Evolutionary conservation across 148 eudicot species (phyloP).

Genomic region (Chenopodium quinoa): DNA sequence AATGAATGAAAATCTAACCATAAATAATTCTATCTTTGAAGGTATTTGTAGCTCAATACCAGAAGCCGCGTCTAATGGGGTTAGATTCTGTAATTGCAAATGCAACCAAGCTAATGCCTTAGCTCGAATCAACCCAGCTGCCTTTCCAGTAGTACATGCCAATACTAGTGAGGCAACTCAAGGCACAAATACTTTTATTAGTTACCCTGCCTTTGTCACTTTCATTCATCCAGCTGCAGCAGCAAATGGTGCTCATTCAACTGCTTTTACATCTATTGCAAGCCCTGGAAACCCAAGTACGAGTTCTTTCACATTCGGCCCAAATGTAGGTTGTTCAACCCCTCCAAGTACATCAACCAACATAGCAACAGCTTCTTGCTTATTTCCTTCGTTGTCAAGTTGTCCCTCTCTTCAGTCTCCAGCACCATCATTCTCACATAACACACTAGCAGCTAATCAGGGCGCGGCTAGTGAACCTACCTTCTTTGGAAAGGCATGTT

Average conservation of each 20-base stretch:
- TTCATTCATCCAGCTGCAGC: neutral
- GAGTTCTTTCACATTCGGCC: neutral
- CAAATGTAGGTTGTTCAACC: neutral
- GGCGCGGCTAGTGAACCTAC: neutral
- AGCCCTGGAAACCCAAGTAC: neutral
- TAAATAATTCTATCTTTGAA: neutral
- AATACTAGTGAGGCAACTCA: neutral
- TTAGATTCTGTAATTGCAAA: neutral
- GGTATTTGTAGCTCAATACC: neutral
- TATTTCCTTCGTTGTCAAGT: no score
- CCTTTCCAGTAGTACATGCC: no score
- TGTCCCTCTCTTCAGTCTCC: no score
- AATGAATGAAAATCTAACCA: neutral
- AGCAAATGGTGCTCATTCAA: neutral
- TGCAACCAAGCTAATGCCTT: neutral
- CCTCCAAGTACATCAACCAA: no score
- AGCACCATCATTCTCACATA: no score
- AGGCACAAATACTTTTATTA: neutral
- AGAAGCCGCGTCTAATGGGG: neutral
- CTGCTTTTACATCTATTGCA: neutral
- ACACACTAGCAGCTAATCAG: neutral
- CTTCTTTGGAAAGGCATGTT: no score
- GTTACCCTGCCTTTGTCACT: conserved; percentile 10
- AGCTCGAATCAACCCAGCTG: neutral
- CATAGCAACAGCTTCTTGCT: no score